These are phyloP conservation scores for Mallotus nudiflorus DNA, from an alignment of 345 rosid genomes.

Conservation along the genomic window DNA sequence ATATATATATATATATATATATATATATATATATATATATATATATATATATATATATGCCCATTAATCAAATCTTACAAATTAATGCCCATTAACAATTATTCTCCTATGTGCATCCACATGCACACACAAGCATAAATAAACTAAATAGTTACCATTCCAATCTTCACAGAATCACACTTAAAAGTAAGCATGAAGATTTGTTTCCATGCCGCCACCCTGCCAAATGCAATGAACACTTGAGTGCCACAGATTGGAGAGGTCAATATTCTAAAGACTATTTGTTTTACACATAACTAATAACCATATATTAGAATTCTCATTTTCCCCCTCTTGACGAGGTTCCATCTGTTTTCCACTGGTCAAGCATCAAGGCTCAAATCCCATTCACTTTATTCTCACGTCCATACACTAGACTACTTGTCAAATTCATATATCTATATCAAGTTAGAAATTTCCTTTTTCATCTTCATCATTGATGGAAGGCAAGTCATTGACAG, in stretches of 20 bases:
- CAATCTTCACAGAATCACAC: constrained; percentile 96
- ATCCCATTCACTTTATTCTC: background rate
- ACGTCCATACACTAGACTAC: background rate
- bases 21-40: too few species aligned
- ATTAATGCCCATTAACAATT: background rate
- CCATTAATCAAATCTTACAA: background rate
- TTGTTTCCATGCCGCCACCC: constrained; percentile 99
- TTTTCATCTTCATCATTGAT: constrained; percentile 54
- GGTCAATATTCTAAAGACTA: constrained; percentile 4
- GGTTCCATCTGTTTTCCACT: background rate
- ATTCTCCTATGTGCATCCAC: background rate
- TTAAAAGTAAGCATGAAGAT: constrained; percentile 94
- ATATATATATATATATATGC: too few species aligned
- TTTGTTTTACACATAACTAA: background rate
- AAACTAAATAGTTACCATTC: constrained; percentile 60
- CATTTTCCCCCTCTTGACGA: background rate
- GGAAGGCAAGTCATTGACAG: constrained; percentile 96
- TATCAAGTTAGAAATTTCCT: too few species aligned
- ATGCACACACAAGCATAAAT: background rate
- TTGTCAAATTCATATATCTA: background rate
- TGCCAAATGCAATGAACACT: constrained; percentile 35
- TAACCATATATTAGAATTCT: background rate
- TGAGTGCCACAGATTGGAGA: background rate
- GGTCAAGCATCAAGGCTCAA: background rate
- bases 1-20: too few species aligned